Conservation (phyloP, 257 asterid species). For the Penstemon eatonii region DNA sequence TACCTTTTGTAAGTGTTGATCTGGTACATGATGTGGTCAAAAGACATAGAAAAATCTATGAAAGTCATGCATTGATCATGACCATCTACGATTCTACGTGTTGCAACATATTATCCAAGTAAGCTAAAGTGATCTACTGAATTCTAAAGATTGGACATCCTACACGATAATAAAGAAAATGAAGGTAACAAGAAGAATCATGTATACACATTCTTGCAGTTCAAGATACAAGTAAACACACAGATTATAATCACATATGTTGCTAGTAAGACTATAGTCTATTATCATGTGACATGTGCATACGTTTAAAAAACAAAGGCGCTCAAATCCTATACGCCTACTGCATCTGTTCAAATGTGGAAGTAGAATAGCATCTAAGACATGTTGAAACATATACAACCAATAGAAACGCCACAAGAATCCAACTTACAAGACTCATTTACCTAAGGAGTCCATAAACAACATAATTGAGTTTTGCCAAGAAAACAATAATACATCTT, state of each 20-base stretch:
- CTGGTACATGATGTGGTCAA: background rate
- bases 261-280: background rate
- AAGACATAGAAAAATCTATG: constrained; percentile 12
- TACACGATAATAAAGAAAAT: background rate
- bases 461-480: too few relatives aligned
- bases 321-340: background rate
- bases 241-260: background rate
- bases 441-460: background rate
- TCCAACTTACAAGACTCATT: background rate
- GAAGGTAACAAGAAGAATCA: background rate
- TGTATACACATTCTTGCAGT: background rate
- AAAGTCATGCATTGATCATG: background rate
- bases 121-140: background rate
- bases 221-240: background rate
- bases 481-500: too few relatives aligned
- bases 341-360: background rate
- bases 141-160: background rate
- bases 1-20: constrained; percentile 1
- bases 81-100: background rate
- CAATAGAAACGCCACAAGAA: constrained; percentile 1
- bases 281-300: background rate
- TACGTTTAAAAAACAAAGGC: background rate
- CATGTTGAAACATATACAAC: background rate
- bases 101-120: background rate
- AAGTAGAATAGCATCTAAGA: constrained; percentile 9